Conservation (phyloP, 1,284 basidiomycete genomes). For the Uromyces viciae-fabae region DNA sequence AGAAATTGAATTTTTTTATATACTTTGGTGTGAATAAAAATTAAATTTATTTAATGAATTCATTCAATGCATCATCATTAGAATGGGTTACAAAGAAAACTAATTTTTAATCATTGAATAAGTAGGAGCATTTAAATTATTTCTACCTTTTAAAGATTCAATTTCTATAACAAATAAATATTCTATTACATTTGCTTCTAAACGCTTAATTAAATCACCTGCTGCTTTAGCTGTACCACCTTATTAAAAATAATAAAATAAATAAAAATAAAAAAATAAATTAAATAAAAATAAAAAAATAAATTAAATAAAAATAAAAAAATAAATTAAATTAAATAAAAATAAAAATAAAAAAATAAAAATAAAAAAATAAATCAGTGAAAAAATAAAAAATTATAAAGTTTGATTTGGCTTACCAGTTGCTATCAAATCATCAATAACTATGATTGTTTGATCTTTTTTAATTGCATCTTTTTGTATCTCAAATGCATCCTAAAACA, state of each 20-base stretch:
- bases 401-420: constrained; percentile 64
- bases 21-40: too few relatives aligned
- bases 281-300: background rate
- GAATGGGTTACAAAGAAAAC: too few relatives aligned
- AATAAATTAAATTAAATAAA: background rate
- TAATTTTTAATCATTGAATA: constrained; percentile 30
- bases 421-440: constrained; percentile 94
- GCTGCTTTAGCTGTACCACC: constrained; percentile 76
- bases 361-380: background rate
- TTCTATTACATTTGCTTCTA: constrained; percentile 78
- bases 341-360: background rate
- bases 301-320: background rate
- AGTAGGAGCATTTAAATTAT: constrained; percentile 17
- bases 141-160: constrained; percentile 62
- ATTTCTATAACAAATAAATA: constrained; percentile 93
- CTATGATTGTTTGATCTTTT: constrained; percentile 75
- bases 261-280: background rate
- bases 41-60: too few relatives aligned
- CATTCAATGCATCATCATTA: too few relatives aligned
- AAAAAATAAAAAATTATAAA: background rate
- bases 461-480: constrained; percentile 85
- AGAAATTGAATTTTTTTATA: too few relatives aligned
- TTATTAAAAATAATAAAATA: background rate
- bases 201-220: constrained; percentile 78
- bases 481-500: constrained; percentile 78